Percentiles rank a stretch among this genome's conserved stretches.
Conservation (phyloP, 1,284 basidiomycete genomes). For the Leccinum glutinopallens region DNA sequence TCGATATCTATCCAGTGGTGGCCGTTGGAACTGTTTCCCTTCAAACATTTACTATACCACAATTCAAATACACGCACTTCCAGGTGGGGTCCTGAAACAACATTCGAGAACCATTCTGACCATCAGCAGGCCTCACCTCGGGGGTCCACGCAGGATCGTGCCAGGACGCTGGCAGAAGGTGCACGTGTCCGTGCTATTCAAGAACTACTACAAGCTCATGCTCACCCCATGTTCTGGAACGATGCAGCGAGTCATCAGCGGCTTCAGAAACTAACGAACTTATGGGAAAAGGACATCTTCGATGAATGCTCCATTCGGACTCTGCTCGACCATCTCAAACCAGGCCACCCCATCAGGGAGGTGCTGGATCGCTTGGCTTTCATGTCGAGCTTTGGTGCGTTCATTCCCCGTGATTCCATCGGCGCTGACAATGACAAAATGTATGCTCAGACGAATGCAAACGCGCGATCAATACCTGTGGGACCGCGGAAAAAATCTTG, state of each 20-base stretch:
- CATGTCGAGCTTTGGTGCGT: conserved; percentile 34
- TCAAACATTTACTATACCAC: conserved; percentile 33
- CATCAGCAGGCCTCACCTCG: conserved; percentile 31
- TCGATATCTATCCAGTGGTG: conserved; percentile 32
- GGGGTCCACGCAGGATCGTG: conserved; percentile 29
- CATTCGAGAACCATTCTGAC: conserved; percentile 15
- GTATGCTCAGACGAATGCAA: conserved; percentile 22
- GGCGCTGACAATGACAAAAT: background rate
- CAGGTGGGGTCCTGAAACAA: conserved; percentile 13
- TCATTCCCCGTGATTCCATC: background rate
- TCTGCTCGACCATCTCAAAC: conserved; percentile 26
- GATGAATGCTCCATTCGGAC: conserved; percentile 24
- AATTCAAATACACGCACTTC: conserved; percentile 26
- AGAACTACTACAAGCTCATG: conserved; percentile 30
- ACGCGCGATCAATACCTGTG: background rate
- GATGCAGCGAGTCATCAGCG: conserved; percentile 27
- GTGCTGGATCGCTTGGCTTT: conserved; percentile 34
- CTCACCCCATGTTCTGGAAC: conserved; percentile 34
- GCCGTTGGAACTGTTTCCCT: conserved; percentile 31
- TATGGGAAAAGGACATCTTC: conserved; percentile 36
- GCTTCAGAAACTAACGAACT: conserved; percentile 19
- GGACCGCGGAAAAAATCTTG: conserved; percentile 14
- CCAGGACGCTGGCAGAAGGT: conserved; percentile 32
- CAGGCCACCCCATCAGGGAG: conserved; percentile 20
- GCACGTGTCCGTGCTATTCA: conserved; percentile 36